Evolutionary conservation across 129 eudicot genomes (phyloP).

Genomic region (Glebionis coronaria): DNA sequence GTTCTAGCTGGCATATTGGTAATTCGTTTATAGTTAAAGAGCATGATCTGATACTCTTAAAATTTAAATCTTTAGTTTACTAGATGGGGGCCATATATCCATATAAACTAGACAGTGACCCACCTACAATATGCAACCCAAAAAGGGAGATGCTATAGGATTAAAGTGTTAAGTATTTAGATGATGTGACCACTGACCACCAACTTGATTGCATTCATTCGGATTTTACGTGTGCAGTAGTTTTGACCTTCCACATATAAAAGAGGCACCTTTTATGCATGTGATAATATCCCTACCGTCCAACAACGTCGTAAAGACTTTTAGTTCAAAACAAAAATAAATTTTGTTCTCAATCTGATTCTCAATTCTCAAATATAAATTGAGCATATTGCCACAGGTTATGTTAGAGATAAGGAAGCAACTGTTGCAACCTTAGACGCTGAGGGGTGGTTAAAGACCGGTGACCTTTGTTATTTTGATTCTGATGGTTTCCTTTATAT

Average conservation of each 20-base stretch:
- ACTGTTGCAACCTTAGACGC: too few species aligned
- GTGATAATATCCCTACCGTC: background rate
- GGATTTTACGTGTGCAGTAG: background rate
- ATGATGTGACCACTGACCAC: background rate
- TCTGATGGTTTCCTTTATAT: too few species aligned
- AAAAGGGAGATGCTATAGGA: background rate
- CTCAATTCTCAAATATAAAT: too few species aligned
- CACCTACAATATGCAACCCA: background rate
- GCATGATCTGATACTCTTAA: background rate
- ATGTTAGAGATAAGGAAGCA: slow-evolving; percentile 57
- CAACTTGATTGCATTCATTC: background rate
- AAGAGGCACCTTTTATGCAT: background rate
- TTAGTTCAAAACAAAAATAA: background rate
- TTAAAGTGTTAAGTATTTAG: background rate
- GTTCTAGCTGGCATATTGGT: background rate
- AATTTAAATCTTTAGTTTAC: background rate
- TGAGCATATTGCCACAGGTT: slow-evolving; percentile 47
- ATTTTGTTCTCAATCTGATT: too few species aligned
- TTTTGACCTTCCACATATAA: background rate
- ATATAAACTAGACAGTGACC: background rate
- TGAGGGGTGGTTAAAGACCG: too few species aligned
- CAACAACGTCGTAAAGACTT: slow-evolving; percentile 11
- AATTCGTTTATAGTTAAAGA: background rate
- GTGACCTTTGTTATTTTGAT: too few species aligned
- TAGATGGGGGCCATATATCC: slow-evolving; percentile 6